A percentile compares a stretch with the other conserved stretches of the same genome.
These are phyloP conservation scores for Blastocladiella emersonii DNA, from an alignment of 371 early-diverging fungal species.

Conservation along the genomic window DNA sequence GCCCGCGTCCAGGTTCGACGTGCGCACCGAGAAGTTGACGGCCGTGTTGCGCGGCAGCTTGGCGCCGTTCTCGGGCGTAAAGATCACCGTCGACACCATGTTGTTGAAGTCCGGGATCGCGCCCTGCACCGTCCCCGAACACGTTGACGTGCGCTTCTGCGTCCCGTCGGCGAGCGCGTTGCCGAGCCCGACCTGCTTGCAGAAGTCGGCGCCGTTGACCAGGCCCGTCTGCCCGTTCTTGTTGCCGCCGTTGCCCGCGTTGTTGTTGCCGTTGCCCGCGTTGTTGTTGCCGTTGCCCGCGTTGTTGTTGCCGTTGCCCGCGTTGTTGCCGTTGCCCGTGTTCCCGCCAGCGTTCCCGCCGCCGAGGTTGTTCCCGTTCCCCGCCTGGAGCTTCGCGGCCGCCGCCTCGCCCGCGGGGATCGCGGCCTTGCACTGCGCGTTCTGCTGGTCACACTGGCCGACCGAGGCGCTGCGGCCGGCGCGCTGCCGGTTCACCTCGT, in stretches of 20 bases:
- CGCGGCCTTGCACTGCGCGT: neutral
- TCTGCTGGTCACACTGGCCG: neutral
- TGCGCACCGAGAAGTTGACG: constrained; percentile 13
- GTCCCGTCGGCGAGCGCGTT: constrained; percentile 11
- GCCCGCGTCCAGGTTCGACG: constrained; percentile 17
- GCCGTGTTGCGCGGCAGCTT: constrained; percentile 9
- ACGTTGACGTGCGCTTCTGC: constrained; percentile 13
- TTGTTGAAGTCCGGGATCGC: constrained; percentile 16
- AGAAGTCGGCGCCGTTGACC: constrained; percentile 7
- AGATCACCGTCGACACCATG: constrained; percentile 26
- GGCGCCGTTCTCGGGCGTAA: constrained; percentile 13
- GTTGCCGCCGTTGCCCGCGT: constrained; percentile 3
- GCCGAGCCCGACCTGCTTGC: constrained; percentile 7
- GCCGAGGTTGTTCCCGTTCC: no score
- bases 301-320: neutral
- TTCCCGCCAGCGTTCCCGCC: constrained; percentile 7
- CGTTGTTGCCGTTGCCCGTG: neutral
- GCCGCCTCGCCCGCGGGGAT: no score
- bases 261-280: neutral
- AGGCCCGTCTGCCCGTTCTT: neutral
- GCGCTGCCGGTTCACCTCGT: neutral
- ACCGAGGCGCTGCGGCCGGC: neutral
- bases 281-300: neutral
- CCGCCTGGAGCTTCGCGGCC: no score
- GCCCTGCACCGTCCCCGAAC: constrained; percentile 16